Percentiles rank a stretch among this genome's conserved stretches.
Evolutionary conservation across 495 filamentous ascomycete species (phyloP).

Genomic region (Aspergillus cristatus): DNA sequence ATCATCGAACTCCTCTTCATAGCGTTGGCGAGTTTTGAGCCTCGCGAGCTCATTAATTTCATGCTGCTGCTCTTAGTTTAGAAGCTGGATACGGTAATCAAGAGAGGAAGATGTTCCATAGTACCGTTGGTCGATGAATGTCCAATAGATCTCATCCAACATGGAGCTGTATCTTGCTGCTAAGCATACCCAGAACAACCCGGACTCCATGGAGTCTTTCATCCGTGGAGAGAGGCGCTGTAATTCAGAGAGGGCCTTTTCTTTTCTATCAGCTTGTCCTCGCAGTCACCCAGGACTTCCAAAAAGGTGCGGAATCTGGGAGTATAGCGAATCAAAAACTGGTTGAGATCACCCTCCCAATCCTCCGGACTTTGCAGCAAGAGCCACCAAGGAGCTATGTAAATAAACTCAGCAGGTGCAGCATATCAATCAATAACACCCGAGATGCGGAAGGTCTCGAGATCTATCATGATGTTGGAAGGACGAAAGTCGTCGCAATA

Average conservation of each 20-base stretch:
- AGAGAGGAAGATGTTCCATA: constrained; percentile 13
- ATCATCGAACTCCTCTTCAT: no score
- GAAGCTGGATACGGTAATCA: no score
- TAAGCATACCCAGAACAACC: constrained; percentile 7
- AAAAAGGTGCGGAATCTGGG: constrained; percentile 13
- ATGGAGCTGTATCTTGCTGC: constrained; percentile 5
- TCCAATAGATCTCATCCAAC: constrained; percentile 14
- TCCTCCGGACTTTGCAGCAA: constrained; percentile 24
- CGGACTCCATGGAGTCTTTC: constrained; percentile 10
- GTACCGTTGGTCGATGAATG: constrained; percentile 5
- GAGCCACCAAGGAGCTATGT: constrained; percentile 36
- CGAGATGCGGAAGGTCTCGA: neutral
- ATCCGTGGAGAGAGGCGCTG: constrained; percentile 17
- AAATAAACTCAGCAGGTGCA: constrained; percentile 30
- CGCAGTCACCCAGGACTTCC: constrained; percentile 12
- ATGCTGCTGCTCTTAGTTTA: no score
- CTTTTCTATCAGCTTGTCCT: constrained; percentile 12
- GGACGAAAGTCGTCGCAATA: constrained; percentile 12
- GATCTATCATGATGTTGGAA: constrained; percentile 10
- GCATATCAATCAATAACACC: constrained; percentile 25
- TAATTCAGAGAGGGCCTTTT: constrained; percentile 9
- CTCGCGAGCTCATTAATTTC: no score
- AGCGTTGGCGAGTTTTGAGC: no score
- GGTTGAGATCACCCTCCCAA: constrained; percentile 21
- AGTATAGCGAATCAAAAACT: constrained; percentile 10